A percentile compares a stretch with the other conserved stretches of the same genome.
phyloP scores from a whole-genome alignment of 208 protist genomes.

The Crithidia brevicula region DNA sequence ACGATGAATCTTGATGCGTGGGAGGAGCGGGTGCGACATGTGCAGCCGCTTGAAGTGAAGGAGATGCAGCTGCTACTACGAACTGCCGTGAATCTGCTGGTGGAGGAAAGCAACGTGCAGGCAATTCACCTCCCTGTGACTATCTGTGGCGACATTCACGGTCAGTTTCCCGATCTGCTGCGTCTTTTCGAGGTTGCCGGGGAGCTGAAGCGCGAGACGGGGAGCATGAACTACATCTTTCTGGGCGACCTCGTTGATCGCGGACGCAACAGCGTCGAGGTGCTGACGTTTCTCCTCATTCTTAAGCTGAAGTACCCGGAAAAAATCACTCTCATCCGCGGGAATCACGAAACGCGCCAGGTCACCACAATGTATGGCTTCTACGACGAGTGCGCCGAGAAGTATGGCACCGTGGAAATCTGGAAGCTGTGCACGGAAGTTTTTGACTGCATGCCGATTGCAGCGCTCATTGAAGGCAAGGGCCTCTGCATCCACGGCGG shows the following conservation, averaged over 20 bases:
- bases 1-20: conserved; percentile 71
- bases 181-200: conserved; percentile 96
- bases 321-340: conserved; percentile 89
- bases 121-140: conserved; percentile 95
- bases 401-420: conserved; percentile 93
- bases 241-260: conserved; percentile 97
- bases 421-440: conserved; percentile 98
- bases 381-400: conserved; percentile 89
- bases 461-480: conserved; percentile 96
- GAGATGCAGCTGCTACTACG: conserved; percentile 81
- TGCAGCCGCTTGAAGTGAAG: conserved; percentile 57
- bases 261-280: conserved; percentile 95
- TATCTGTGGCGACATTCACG: conserved; percentile 99
- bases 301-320: conserved; percentile 92
- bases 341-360: conserved; percentile 91
- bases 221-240: conserved; percentile 91
- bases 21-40: conserved; percentile 64
- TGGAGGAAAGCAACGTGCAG: conserved; percentile 96
- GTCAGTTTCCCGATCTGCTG: conserved; percentile 98
- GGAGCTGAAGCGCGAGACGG: conserved; percentile 57
- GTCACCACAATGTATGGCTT: conserved; percentile 93
- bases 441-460: conserved; percentile 99
- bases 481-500: conserved; percentile 98
- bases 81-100: conserved; percentile 69
- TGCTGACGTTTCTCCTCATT: conserved; percentile 91